Evolutionary conservation across 129 eudicot species (phyloP).

Genomic region (Centella asiatica): DNA sequence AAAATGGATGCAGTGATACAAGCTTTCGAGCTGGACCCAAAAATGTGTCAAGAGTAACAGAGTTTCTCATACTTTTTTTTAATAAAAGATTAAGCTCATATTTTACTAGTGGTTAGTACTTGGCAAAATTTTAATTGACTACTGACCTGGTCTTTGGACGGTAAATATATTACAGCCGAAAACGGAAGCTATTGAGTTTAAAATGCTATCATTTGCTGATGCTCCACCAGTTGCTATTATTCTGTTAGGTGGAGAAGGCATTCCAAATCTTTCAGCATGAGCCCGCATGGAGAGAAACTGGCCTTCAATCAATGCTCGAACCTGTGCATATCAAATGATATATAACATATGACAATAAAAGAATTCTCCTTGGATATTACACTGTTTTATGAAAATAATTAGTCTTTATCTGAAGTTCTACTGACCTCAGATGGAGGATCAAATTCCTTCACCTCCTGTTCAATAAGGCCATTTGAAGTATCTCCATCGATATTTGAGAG

Average conservation of each 20-base stretch:
- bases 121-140: neutral
- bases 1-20: no score
- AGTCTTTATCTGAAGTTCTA: neutral
- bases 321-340: constrained; percentile 29
- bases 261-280: constrained; percentile 80
- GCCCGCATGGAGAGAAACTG: constrained; percentile 87
- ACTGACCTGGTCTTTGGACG: constrained; percentile 72
- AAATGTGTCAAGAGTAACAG: neutral
- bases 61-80: neutral
- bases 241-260: constrained; percentile 89
- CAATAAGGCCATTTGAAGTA: constrained; percentile 44
- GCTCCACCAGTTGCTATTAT: constrained; percentile 99
- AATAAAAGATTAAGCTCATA: neutral
- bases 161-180: constrained; percentile 78
- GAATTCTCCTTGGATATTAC: neutral
- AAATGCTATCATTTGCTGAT: constrained; percentile 61
- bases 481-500: constrained; percentile 53
- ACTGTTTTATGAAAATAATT: neutral
- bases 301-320: constrained; percentile 80
- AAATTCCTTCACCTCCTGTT: constrained; percentile 59
- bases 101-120: neutral
- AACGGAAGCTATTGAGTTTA: constrained; percentile 56
- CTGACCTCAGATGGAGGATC: constrained; percentile 72
- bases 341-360: neutral
- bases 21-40: neutral